These are phyloP conservation scores for Geotrichum australiense DNA, from an alignment of 1,139 yeast genomes.

Conservation along the genomic window DNA sequence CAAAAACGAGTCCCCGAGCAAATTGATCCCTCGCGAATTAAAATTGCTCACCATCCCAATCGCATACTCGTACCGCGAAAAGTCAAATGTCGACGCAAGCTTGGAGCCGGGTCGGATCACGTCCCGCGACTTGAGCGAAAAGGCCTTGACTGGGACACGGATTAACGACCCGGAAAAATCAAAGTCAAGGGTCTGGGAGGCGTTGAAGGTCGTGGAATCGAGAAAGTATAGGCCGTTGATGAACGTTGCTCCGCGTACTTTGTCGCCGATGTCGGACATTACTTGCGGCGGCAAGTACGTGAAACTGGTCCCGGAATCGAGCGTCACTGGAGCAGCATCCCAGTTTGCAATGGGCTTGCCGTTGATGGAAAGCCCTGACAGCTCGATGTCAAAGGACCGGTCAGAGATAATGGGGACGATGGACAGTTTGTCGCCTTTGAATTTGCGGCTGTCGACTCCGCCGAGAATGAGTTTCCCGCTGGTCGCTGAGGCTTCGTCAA, in stretches of 20 bases:
- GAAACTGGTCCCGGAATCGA: conserved; percentile 7
- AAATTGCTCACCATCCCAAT: conserved; percentile 21
- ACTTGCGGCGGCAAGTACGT: conserved; percentile 4
- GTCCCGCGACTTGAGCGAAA: conserved; percentile 1
- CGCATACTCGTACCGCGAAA: conserved; percentile 14
- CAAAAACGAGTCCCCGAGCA: conserved; percentile 27
- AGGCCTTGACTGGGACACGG: background rate
- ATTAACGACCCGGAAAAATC: conserved; percentile 5
- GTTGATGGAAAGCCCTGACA: background rate
- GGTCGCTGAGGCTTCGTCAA: conserved; percentile 21
- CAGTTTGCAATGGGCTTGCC: background rate
- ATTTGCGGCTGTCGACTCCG: conserved; percentile 45
- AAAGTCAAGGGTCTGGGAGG: conserved; percentile 4
- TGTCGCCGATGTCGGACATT: background rate
- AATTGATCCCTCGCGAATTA: conserved; percentile 17
- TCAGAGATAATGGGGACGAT: conserved; percentile 13
- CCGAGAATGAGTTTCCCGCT: conserved; percentile 41
- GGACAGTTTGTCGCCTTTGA: conserved; percentile 33
- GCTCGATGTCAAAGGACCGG: background rate
- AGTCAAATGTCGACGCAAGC: conserved; percentile 2
- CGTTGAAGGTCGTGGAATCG: conserved; percentile 4
- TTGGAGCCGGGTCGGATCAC: conserved; percentile 1
- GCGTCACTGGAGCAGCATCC: conserved; percentile 1
- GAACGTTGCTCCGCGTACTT: conserved; percentile 1
- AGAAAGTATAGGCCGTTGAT: conserved; percentile 6